Evolutionary conservation across 768 basidiomycete species (phyloP).

Genomic region (Mycena epipterygia): DNA sequence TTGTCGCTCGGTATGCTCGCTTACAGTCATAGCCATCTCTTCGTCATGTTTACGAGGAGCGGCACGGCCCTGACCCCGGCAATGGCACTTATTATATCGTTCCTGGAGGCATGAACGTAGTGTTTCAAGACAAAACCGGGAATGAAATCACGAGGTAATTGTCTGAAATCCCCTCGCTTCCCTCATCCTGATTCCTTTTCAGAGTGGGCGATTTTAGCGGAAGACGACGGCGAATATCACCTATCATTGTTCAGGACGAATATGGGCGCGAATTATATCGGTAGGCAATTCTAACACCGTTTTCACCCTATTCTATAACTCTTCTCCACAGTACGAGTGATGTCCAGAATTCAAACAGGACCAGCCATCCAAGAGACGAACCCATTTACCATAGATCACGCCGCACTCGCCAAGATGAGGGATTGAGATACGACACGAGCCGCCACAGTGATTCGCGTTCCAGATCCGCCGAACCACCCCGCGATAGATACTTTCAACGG

Average conservation of each 20-base stretch:
- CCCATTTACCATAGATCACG: slow-evolving; percentile 2
- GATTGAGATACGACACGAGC: neutral
- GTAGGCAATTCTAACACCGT: slow-evolving; percentile 44
- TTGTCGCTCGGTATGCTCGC: neutral
- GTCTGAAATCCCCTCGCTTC: neutral
- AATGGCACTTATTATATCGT: slow-evolving; percentile 65
- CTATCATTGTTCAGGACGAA: slow-evolving; percentile 72
- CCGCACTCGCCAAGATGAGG: neutral
- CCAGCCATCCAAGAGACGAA: neutral
- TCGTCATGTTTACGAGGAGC: neutral
- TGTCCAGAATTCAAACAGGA: neutral
- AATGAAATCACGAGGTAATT: slow-evolving; percentile 73
- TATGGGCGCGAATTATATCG: slow-evolving; percentile 70
- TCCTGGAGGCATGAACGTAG: slow-evolving; percentile 73
- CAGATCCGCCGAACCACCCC: neutral
- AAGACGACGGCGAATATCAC: slow-evolving; percentile 49
- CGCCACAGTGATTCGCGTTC: slow-evolving; percentile 12
- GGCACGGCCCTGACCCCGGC: neutral
- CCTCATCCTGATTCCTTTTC: neutral
- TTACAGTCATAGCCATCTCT: neutral
- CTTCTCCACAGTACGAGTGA: slow-evolving; percentile 11
- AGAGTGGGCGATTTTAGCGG: slow-evolving; percentile 68
- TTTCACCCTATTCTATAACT: neutral
- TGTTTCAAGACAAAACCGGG: slow-evolving; percentile 77
- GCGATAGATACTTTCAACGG: neutral